phyloP scores from a whole-genome alignment of 257 asterid species.

The Apocynum venetum region DNA sequence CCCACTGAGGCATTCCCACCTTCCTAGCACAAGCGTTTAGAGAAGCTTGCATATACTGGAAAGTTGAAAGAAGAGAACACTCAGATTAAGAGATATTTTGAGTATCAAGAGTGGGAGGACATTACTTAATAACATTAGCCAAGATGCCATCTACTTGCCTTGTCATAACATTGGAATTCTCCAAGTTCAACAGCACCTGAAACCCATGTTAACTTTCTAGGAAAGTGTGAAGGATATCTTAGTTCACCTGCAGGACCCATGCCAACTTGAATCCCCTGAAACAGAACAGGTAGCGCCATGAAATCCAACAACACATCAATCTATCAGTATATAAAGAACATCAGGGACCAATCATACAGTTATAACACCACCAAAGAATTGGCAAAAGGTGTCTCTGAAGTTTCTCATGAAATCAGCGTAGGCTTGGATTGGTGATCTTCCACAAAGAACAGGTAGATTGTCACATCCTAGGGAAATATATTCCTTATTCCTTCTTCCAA shows the following conservation, averaged over 20 bases:
- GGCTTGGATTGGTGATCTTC: conserved; percentile 78
- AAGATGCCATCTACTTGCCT: conserved; percentile 31
- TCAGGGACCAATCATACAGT: conserved; percentile 39
- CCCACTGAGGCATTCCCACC: conserved; percentile 62
- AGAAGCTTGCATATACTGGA: conserved; percentile 79
- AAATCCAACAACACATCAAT: conserved; percentile 16
- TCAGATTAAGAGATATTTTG: conserved; percentile 8
- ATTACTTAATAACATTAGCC: neutral
- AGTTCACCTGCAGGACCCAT: conserved; percentile 80
- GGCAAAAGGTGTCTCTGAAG: conserved; percentile 61
- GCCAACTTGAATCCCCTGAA: conserved; percentile 83
- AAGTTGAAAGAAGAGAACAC: conserved; percentile 25
- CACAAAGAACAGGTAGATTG: conserved; percentile 57
- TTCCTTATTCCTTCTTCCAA: conserved; percentile 63
- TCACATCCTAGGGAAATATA: conserved; percentile 80
- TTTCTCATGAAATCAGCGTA: conserved; percentile 73
- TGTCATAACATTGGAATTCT: conserved; percentile 78
- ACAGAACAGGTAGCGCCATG: conserved; percentile 13
- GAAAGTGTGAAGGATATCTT: conserved; percentile 65
- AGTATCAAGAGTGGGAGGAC: neutral
- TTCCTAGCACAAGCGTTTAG: conserved; percentile 49
- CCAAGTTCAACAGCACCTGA: conserved; percentile 60
- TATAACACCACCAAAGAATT: conserved; percentile 62
- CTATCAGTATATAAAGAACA: conserved; percentile 1
- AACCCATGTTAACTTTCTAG: conserved; percentile 35